Conservation (phyloP, 73 alveolate genomes). For the Uronychia binucleata region DNA sequence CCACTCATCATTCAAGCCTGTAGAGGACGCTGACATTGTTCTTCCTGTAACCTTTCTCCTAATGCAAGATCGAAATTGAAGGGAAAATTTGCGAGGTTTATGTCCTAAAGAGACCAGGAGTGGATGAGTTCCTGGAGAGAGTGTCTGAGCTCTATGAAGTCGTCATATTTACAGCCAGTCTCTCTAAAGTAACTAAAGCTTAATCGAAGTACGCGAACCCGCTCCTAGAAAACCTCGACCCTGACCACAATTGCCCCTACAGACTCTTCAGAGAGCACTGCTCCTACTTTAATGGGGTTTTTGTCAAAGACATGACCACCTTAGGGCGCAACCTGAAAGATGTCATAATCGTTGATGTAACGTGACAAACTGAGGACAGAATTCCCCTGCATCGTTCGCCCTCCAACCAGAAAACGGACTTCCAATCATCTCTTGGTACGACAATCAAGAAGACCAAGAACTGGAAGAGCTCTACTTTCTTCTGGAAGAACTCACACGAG, state of each 20-base stretch:
- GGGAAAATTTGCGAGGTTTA: conserved; percentile 74
- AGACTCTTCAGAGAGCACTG: conserved; percentile 92
- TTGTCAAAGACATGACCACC: conserved; percentile 78
- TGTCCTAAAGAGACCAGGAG: conserved; percentile 89
- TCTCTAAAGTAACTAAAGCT: conserved; percentile 49
- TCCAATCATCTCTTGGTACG: conserved; percentile 71
- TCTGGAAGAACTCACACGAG: conserved; percentile 48
- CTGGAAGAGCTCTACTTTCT: conserved; percentile 34
- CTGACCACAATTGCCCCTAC: conserved; percentile 3
- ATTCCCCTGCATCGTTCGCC: conserved; percentile 71
- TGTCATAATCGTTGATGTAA: conserved; percentile 73
- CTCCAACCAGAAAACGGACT: conserved; percentile 79
- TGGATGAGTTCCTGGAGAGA: conserved; percentile 79
- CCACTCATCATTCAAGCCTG: conserved; percentile 69
- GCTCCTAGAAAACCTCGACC: conserved; percentile 56
- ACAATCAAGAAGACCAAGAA: conserved; percentile 65
- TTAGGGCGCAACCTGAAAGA: conserved; percentile 83
- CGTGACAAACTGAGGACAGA: background rate
- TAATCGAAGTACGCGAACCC: conserved; percentile 64
- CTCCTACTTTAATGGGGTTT: conserved; percentile 73
- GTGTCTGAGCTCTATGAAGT: conserved; percentile 65
- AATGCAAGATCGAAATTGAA: conserved; percentile 61
- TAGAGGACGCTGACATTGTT: conserved; percentile 59
- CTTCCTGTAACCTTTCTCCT: conserved; percentile 26
- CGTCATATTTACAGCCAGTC: conserved; percentile 74